Percentiles rank a stretch among this genome's conserved stretches.
These are phyloP conservation scores for Aureobasidium uvarum DNA, from an alignment of 2,329 filamentous ascomycete genomes.

Conservation along the genomic window DNA sequence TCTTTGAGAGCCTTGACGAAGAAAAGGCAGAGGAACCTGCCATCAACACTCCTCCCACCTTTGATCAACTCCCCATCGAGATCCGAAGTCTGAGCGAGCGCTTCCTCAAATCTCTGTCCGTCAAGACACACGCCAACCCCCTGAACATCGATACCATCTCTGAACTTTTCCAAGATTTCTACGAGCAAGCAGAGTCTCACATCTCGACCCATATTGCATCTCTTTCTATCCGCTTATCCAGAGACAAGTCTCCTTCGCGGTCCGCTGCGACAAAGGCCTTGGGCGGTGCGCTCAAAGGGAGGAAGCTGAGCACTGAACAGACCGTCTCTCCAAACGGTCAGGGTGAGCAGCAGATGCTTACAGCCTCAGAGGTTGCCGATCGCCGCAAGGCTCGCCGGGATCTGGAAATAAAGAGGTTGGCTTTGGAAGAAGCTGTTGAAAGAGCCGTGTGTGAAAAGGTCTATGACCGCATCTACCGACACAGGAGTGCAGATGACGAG, in stretches of 20 bases:
- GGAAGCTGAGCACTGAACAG: conserved; percentile 41
- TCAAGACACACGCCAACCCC: conserved; percentile 81
- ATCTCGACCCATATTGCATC: conserved; percentile 84
- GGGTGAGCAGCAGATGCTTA: conserved; percentile 83
- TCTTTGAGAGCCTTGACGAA: conserved; percentile 41
- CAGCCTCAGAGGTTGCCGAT: conserved; percentile 76
- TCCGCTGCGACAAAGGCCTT: conserved; percentile 57
- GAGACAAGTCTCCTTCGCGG: conserved; percentile 61
- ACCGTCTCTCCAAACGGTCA: conserved; percentile 42
- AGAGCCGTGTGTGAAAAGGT: conserved; percentile 55
- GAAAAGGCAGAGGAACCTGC: conserved; percentile 32
- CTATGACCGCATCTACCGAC: conserved; percentile 86
- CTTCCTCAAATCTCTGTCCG: conserved; percentile 86
- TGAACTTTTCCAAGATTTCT: conserved; percentile 93
- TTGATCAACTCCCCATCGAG: conserved; percentile 92
- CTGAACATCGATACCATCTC: conserved; percentile 80
- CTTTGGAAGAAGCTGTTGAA: conserved; percentile 89
- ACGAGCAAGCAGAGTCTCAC: conserved; percentile 72
- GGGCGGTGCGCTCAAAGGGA: conserved; percentile 52
- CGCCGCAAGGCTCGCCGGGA: conserved; percentile 74
- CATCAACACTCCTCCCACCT: conserved; percentile 59
- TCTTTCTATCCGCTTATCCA: conserved; percentile 70
- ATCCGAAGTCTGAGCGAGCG: conserved; percentile 85
- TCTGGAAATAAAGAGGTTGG: conserved; percentile 71
- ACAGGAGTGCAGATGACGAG: conserved; percentile 88